A percentile compares a stretch with the other conserved stretches of the same genome.
Conservation (phyloP, 805 yeast genomes). For the Metschnikowia picachoensis region DNA sequence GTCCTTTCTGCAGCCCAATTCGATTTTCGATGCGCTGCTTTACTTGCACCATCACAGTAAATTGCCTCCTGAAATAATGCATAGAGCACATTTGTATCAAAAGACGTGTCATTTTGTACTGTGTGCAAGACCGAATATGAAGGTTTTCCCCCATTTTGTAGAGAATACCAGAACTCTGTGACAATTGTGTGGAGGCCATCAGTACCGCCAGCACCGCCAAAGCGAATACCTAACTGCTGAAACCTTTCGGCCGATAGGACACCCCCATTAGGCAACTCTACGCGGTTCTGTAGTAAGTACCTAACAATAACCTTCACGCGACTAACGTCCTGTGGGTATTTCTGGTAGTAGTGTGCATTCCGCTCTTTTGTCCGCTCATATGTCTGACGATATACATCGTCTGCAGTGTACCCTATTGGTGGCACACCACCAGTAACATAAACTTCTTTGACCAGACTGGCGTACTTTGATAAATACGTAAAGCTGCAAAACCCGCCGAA, state of each 20-base stretch:
- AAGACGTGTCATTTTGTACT: slow-evolving; percentile 34
- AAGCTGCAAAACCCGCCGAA: slow-evolving; percentile 53
- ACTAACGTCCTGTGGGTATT: slow-evolving; percentile 44
- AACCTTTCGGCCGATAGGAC: slow-evolving; percentile 46
- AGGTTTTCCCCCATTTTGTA: slow-evolving; percentile 32
- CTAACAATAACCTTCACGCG: slow-evolving; percentile 35
- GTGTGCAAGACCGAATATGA: slow-evolving; percentile 33
- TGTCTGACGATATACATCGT: slow-evolving; percentile 48
- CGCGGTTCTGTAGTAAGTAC: slow-evolving; percentile 28
- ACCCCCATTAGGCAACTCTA: slow-evolving; percentile 50
- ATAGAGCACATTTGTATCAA: slow-evolving; percentile 53
- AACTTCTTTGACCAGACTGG: slow-evolving; percentile 40
- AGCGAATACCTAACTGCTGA: slow-evolving; percentile 48
- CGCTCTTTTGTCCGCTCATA: slow-evolving; percentile 45
- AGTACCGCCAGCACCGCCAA: slow-evolving; percentile 51
- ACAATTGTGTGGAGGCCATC: slow-evolving; percentile 45
- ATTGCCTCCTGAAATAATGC: slow-evolving; percentile 58
- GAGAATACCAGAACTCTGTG: slow-evolving; percentile 36
- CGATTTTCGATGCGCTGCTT: slow-evolving; percentile 19
- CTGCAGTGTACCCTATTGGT: slow-evolving; percentile 43
- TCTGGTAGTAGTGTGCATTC: slow-evolving; percentile 44
- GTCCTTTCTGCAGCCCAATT: slow-evolving; percentile 49
- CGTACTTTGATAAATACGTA: slow-evolving; percentile 46
- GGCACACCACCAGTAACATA: slow-evolving; percentile 59
- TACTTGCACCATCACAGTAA: slow-evolving; percentile 37